A percentile compares a stretch with the other conserved stretches of the same genome.
Evolutionary conservation across 202 grass and related monocot species (phyloP).

Genomic region (Schoenoplectus triqueter): DNA sequence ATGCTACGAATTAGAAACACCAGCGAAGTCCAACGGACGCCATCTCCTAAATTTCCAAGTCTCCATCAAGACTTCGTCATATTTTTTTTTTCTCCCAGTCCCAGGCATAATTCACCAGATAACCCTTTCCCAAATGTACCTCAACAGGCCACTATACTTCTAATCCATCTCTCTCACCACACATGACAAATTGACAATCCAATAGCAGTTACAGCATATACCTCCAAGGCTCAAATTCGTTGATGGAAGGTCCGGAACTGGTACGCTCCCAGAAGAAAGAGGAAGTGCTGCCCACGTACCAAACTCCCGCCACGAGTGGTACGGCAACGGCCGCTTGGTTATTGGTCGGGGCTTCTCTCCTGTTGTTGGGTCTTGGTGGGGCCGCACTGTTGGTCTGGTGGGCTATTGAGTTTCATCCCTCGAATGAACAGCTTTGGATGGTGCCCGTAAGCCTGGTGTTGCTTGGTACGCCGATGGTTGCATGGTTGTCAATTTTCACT

Average conservation of each 20-base stretch:
- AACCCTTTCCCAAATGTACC: no score
- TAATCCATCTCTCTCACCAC: no score
- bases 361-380: slow-evolving; percentile 47
- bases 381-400: slow-evolving; percentile 75
- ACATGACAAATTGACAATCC: no score
- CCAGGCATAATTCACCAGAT: not conserved
- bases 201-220: slow-evolving; percentile 18
- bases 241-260: slow-evolving; percentile 28
- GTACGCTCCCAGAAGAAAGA: slow-evolving; percentile 12
- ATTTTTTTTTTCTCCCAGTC: slow-evolving; percentile 7
- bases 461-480: slow-evolving; percentile 72
- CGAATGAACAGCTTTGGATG: slow-evolving; percentile 78
- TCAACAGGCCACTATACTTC: no score
- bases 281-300: not conserved
- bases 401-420: slow-evolving; percentile 70
- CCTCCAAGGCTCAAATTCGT: not conserved
- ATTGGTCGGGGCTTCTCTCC: slow-evolving; percentile 38
- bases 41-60: not conserved
- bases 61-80: slow-evolving; percentile 6
- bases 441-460: slow-evolving; percentile 84
- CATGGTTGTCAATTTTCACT: slow-evolving; percentile 70
- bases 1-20: slow-evolving; percentile 9
- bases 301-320: no score
- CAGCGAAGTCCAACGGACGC: not conserved
- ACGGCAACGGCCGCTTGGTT: not conserved